phyloP scores from a whole-genome alignment of 2,329 filamentous ascomycete species.

The Teratosphaeria viscida region DNA sequence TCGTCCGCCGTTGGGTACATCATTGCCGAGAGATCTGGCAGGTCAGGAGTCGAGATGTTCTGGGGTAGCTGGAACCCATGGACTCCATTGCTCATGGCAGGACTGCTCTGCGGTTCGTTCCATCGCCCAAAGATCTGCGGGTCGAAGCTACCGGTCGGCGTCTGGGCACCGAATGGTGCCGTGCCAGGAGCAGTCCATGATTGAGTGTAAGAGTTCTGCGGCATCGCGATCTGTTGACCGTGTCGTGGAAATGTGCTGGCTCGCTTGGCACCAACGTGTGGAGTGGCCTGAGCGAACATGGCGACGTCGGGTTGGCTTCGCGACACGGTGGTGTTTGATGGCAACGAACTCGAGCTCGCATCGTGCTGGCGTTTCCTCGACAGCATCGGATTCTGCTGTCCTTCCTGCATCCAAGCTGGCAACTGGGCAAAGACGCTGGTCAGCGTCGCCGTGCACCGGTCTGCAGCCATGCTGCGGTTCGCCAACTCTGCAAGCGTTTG shows the following conservation, averaged over 20 bases:
- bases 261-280: slow-evolving; percentile 8
- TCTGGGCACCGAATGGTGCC: slow-evolving; percentile 18
- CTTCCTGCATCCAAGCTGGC: slow-evolving; percentile 46
- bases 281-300: slow-evolving; percentile 1
- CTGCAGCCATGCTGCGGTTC: slow-evolving; percentile 76
- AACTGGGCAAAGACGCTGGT: slow-evolving; percentile 75
- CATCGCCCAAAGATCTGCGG: slow-evolving; percentile 8
- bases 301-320: slow-evolving; percentile 22
- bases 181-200: slow-evolving; percentile 15
- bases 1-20: slow-evolving; percentile 66
- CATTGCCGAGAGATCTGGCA: slow-evolving; percentile 63
- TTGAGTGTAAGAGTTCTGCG: slow-evolving; percentile 3
- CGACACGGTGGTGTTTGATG: slow-evolving; percentile 4
- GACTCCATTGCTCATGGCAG: slow-evolving; percentile 9
- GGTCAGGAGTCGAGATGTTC: slow-evolving; percentile 30
- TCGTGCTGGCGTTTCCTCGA: slow-evolving; percentile 36
- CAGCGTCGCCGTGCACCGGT: slow-evolving; percentile 69
- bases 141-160: slow-evolving; percentile 14
- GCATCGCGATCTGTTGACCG: background rate
- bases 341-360: slow-evolving; percentile 4
- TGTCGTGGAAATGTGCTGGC: slow-evolving; percentile 20
- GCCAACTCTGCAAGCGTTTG: slow-evolving; percentile 71
- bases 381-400: slow-evolving; percentile 30
- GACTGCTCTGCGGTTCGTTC: slow-evolving; percentile 1
- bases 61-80: slow-evolving; percentile 14